A percentile compares a stretch with the other conserved stretches of the same genome.
Evolutionary conservation across 2,329 filamentous ascomycete genomes (phyloP).

Genomic region (Neofusicoccum ribis): DNA sequence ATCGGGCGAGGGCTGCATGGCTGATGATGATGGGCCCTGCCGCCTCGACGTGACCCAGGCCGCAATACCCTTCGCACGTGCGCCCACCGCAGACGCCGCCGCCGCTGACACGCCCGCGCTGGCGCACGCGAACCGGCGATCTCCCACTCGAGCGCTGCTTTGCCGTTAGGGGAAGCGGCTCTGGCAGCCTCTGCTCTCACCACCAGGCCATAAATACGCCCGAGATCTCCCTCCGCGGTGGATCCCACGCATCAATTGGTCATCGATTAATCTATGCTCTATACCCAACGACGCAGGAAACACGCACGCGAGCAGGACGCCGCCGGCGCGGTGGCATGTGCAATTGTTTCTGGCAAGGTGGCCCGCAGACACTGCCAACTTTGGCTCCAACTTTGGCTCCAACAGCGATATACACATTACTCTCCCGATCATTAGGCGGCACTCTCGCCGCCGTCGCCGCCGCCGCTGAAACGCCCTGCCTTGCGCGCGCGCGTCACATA

Average conservation of each 20-base stretch:
- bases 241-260: slow-evolving; percentile 9
- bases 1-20: slow-evolving; percentile 8
- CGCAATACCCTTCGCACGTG: not conserved
- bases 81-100: not conserved
- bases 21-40: slow-evolving; percentile 8
- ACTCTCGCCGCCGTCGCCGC: not conserved
- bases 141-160: not conserved
- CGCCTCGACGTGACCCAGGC: slow-evolving; percentile 1
- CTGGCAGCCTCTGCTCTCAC: not conserved
- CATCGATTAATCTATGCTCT: slow-evolving; percentile 12
- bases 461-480: not conserved
- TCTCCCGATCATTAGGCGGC: not conserved
- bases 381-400: not conserved
- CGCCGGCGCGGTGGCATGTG: not conserved
- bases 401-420: not conserved
- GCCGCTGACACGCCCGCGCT: not conserved
- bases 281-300: slow-evolving; percentile 1
- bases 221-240: slow-evolving; percentile 7
- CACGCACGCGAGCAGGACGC: not conserved
- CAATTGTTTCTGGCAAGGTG: not conserved
- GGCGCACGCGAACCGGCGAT: slow-evolving; percentile 3
- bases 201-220: not conserved
- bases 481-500: slow-evolving; percentile 9
- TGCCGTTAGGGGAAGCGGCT: slow-evolving; percentile 16
- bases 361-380: not conserved